phyloP scores from a whole-genome alignment of 2,329 filamentous ascomycete species.

The Hypoxylon rubiginosum region DNA sequence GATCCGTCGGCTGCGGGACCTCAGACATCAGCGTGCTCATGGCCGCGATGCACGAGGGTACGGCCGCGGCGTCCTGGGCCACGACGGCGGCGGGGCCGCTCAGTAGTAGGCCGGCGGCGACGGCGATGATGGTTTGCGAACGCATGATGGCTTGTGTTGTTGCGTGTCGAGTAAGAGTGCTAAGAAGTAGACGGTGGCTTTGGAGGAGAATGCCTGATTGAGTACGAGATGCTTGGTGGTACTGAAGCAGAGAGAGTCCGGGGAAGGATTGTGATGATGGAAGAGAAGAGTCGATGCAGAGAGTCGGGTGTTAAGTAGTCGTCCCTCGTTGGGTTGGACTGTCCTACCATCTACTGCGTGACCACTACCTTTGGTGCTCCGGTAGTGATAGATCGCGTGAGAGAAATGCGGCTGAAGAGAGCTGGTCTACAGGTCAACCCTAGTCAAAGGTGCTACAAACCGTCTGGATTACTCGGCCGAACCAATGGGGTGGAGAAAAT shows the following conservation, averaged over 20 bases:
- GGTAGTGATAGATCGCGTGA: background rate
- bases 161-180: background rate
- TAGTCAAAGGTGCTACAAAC: background rate
- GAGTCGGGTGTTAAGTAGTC: background rate
- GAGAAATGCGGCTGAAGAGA: background rate
- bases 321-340: background rate
- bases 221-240: background rate
- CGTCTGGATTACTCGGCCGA: background rate
- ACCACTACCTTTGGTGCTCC: background rate
- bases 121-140: conserved; percentile 7
- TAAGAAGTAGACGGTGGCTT: background rate
- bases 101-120: conserved; percentile 8
- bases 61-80: background rate
- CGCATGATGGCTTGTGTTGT: conserved; percentile 6
- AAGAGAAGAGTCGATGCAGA: background rate
- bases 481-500: background rate
- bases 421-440: background rate
- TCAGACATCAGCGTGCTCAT: background rate
- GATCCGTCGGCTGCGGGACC: conserved; percentile 5
- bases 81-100: background rate
- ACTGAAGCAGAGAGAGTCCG: background rate
- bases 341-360: background rate
- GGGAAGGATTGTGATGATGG: background rate
- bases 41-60: background rate
- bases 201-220: background rate